Base-by-base conservation (phyloP, 805 yeast genomes). In the Starmerella scarabaei region DNA sequence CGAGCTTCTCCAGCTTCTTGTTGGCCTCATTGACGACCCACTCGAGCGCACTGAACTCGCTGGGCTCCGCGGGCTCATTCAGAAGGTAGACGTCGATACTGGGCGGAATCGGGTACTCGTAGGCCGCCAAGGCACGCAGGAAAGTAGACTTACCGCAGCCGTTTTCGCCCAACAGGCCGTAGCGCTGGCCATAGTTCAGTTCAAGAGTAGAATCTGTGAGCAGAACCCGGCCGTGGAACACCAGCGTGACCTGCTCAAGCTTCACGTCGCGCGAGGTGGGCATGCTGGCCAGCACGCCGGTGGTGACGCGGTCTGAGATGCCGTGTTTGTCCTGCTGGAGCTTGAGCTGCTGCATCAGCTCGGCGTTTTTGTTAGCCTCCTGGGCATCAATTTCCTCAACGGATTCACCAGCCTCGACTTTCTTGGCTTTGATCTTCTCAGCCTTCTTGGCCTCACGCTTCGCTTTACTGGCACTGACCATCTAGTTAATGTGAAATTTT, bases 71-170 rank as follows among this genome's bases (percentile, higher is more conserved):
- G 30, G 98, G 97, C 70, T 91, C 98, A 64, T 91, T 91, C 64
- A 91, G 72, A 52, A 91, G 68, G 59, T 91, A 91, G 44, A 91
- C 72, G 67, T 91, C 98, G 53, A 91, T 83, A 50, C 69, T 73
- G 51, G 79, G 91, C 33, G 98, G 97, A 53, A 88, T 72, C 43
- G 98, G 98, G 66, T 72, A 91, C 66, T 91, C 98, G 63, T 94
- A 76, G 38, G 94, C 93, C 43, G 97, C 96, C 54, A 91, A 64
- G 30, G 97, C 80, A 64, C 83, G 83, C 61, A 91, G 68, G 56
- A 91, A 77, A 19, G 98, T 91, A 35, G 96, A 85, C 66, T 91
- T 91, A 68, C 98, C 98, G 69, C 97, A 91, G 51, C 98, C 98
- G 64, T 91, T 91, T 65, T 86, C 97, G 58, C 98, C 98, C 58